Percentiles rank a stretch among this genome's conserved stretches.
Conservation (phyloP, 305 asterid species). For the Withania somnifera region DNA sequence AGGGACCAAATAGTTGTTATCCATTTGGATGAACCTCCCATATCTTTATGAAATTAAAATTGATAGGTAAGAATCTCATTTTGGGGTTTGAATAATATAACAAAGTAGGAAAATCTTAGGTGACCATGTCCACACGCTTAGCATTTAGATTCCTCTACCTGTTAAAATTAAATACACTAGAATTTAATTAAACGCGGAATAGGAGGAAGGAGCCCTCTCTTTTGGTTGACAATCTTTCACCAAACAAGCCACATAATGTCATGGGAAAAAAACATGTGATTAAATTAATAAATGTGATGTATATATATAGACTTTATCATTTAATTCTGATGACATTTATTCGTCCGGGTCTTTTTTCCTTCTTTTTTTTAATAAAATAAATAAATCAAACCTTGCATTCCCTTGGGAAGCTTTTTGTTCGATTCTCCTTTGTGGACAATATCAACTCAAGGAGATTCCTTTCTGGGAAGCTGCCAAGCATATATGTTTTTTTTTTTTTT, state of each 20-base stretch:
- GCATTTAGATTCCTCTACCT: not conserved
- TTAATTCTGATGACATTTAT: no score
- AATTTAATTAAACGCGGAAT: not conserved
- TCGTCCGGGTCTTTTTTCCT: no score
- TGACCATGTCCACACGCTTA: not conserved
- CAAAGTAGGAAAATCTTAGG: not conserved
- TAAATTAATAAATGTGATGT: not conserved
- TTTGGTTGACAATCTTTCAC: not conserved
- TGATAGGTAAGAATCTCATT: not conserved
- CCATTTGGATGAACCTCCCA: not conserved
- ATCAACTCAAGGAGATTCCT: not conserved
- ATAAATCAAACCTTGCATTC: not conserved
- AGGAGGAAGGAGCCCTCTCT: not conserved
- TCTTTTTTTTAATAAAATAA: no score
- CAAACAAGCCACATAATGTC: not conserved
- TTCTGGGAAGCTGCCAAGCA: not conserved
- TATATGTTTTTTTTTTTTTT: not conserved
- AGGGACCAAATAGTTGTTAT: not conserved
- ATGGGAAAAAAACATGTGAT: not conserved
- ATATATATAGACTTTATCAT: not conserved
- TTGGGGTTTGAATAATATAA: not conserved
- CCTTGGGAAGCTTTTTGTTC: not conserved
- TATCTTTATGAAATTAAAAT: not conserved
- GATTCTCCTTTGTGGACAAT: no score
- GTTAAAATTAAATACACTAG: not conserved